Evolutionary conservation across 2,329 filamentous ascomycete species (phyloP).

Genomic region (Colletotrichum sp.): DNA sequence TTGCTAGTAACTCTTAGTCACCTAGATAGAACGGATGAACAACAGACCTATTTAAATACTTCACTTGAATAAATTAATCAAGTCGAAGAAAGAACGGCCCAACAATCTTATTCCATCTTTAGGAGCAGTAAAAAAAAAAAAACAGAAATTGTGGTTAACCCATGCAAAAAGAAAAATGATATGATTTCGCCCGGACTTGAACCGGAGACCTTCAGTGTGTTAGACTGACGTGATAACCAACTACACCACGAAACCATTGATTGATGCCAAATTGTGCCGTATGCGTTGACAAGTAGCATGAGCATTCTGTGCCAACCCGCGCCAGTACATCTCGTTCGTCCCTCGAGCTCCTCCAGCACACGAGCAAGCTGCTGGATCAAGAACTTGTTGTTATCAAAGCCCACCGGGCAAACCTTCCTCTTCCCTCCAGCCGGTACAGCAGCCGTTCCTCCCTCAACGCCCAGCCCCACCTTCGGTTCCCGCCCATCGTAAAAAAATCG

Average conservation of each 20-base stretch:
- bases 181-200: slow-evolving; percentile 17
- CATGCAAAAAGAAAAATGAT: neutral
- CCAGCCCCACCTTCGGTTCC: neutral
- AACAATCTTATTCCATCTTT: neutral
- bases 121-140: neutral
- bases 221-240: slow-evolving; percentile 57
- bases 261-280: accelerated
- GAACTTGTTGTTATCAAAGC: neutral
- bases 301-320: accelerated
- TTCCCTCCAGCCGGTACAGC: neutral
- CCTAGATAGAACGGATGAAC: neutral
- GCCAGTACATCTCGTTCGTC: neutral
- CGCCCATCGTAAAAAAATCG: neutral
- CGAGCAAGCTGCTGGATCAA: neutral
- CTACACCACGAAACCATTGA: slow-evolving; percentile 32
- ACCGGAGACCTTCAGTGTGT: slow-evolving; percentile 30
- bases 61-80: neutral
- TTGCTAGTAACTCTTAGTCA: neutral
- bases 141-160: neutral
- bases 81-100: neutral
- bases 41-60: neutral
- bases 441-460: neutral
- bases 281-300: neutral
- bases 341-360: neutral
- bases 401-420: too few relatives aligned